A percentile compares a stretch with the other conserved stretches of the same genome.
These are phyloP conservation scores for Cyclostephanos invisitatus DNA, from an alignment of 108 stramenopile species.

Conservation along the genomic window DNA sequence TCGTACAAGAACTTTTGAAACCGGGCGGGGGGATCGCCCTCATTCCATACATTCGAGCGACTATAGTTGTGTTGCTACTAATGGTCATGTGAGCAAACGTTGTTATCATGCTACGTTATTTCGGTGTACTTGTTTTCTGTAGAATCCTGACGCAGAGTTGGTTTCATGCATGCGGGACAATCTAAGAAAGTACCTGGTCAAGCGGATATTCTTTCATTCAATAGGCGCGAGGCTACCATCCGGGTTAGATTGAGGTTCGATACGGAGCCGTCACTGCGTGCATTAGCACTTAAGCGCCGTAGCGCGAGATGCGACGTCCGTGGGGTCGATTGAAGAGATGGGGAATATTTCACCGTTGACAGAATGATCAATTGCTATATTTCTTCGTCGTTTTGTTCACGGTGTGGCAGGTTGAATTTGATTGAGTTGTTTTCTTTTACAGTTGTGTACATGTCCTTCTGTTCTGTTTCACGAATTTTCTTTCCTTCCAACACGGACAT, in stretches of 20 bases:
- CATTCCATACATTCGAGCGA: constrained; percentile 78
- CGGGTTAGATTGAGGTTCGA: neutral
- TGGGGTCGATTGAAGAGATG: no score
- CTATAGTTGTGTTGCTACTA: constrained; percentile 67
- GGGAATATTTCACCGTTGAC: no score
- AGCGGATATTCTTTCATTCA: neutral
- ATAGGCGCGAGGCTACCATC: neutral
- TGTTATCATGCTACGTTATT: neutral
- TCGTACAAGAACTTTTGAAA: constrained; percentile 70
- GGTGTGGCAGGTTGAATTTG: neutral
- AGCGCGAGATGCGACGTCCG: no score
- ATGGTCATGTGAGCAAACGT: constrained; percentile 46
- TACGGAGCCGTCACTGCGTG: neutral
- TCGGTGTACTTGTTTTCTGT: neutral
- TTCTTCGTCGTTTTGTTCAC: neutral
- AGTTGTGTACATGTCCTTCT: neutral
- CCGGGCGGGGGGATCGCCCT: constrained; percentile 87
- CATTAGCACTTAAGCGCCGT: no score
- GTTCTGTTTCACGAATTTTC: neutral
- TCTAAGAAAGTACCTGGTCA: neutral
- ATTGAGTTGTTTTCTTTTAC: neutral
- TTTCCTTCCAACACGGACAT: neutral
- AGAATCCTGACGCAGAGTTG: neutral
- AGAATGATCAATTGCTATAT: no score
- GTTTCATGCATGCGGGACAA: neutral